Base-by-base conservation (phyloP, 441 rosid genomes). In the Eutrema salsugineum region DNA sequence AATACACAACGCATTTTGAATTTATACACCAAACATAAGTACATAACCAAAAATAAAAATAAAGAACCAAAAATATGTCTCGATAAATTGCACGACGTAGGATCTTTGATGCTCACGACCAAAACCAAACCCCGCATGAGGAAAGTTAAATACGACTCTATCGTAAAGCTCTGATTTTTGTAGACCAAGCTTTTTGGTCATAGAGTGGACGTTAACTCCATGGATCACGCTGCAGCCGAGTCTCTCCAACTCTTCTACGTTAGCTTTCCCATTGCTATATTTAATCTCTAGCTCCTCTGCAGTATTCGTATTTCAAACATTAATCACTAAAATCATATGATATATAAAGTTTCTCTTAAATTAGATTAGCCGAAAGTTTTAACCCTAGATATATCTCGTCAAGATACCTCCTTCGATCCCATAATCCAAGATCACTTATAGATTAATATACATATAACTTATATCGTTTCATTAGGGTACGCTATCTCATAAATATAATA, bases 141-240 rank as follows among this genome's bases (percentile, higher is more conserved):
- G 86, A 39, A 79, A 85, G 66, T 78, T 71, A 68, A 64, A 86
- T 15, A 85, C 47, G 6, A 85, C 81, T n/a, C 68, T 38, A 32
- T 87, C 82, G 15, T 33, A 56, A 56, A 17, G 38, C 39, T 30
- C 59, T n/a, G 16, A 35, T 19, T 32, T n/a, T 38, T 4, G 33
- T 38, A 6, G 33, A 58, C 12, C 12, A 58, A 58, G 24, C 24
- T 22, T 22, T 22, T 22, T 22, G 24, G 24, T 22, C 65, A 60
- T 78, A 14, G 68, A 51, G 55, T 47, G 67, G 5, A 75, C 83
- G 48, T 80, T 66, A 24, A 78, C 79, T 16, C 63, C 74, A 28
- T 84, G 84, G 15, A 85, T 2, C 20, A 82, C 40, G 5, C 49
- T 71, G 70, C 87, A 76, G 1, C 82, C 81, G 8, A 47, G 71